Percentiles rank a stretch among this genome's conserved stretches.
These are phyloP conservation scores for Cicer arietinum DNA, from an alignment of 306 rosid species.

Conservation along the genomic window DNA sequence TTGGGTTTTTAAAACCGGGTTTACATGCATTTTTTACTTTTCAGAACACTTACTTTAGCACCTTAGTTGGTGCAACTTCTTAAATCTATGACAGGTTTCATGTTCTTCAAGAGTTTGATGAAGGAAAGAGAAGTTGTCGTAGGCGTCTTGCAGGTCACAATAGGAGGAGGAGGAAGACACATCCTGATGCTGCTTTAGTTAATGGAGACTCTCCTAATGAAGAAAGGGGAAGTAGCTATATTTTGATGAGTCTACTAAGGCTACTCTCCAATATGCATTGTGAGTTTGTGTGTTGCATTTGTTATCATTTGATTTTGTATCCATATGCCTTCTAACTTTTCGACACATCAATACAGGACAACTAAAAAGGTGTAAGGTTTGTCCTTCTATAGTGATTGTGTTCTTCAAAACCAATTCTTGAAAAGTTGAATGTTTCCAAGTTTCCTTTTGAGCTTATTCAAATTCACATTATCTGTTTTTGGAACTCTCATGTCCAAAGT, in stretches of 20 bases:
- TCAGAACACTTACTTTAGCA: slow-evolving; percentile 38
- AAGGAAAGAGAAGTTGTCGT: slow-evolving; percentile 97
- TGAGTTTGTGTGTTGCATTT: slow-evolving; percentile 50
- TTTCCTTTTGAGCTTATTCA: slow-evolving; percentile 27
- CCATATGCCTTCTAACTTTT: slow-evolving; percentile 30
- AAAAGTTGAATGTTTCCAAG: slow-evolving; percentile 5
- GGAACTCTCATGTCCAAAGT: background rate
- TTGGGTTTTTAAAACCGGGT: slow-evolving; percentile 19
- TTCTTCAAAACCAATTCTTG: slow-evolving; percentile 28
- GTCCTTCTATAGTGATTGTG: background rate
- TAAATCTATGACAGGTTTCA: slow-evolving; percentile 81
- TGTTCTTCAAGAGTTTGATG: slow-evolving; percentile 93
- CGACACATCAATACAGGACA: slow-evolving; percentile 12
- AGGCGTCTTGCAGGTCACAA: slow-evolving; percentile 96
- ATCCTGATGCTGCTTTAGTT: slow-evolving; percentile 63
- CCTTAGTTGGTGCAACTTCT: slow-evolving; percentile 44
- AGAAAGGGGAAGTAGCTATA: slow-evolving; percentile 78
- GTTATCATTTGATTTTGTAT: slow-evolving; percentile 23
- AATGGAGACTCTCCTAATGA: slow-evolving; percentile 70
- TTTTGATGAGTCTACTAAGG: slow-evolving; percentile 76
- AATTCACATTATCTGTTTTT: slow-evolving; percentile 23
- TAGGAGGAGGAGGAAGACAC: slow-evolving; percentile 84
- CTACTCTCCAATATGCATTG: slow-evolving; percentile 85
- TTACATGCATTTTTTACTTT: slow-evolving; percentile 16
- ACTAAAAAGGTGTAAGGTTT: slow-evolving; percentile 17